phyloP scores from a whole-genome alignment of 2,329 filamentous ascomycete species.

The Acephala macrosclerotiorum region DNA sequence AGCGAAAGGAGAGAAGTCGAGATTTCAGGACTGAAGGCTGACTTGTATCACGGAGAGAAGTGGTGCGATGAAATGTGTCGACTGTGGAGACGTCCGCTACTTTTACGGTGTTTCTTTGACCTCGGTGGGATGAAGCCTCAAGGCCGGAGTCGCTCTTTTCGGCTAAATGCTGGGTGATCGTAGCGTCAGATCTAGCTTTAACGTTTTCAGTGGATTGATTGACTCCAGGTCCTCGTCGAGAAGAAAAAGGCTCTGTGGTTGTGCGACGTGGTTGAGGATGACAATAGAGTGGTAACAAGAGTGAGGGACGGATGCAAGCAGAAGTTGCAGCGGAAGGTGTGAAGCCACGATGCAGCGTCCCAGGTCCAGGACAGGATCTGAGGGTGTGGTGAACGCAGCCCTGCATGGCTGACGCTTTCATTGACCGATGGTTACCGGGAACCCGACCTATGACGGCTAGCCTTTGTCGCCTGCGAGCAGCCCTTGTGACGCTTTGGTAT shows the following conservation, averaged over 20 bases:
- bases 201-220: conserved; percentile 5
- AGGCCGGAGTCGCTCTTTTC: not conserved
- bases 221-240: not conserved
- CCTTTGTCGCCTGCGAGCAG: conserved; percentile 2
- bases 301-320: conserved; percentile 2
- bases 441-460: not conserved
- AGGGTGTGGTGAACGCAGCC: conserved; percentile 1
- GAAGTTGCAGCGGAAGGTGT: not conserved
- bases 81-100: conserved; percentile 2
- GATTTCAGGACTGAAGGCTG: not conserved
- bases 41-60: not conserved
- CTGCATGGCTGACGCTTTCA: conserved; percentile 9
- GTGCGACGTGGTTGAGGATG: not conserved
- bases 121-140: conserved; percentile 3
- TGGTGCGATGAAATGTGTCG: not conserved
- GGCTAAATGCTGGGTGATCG: conserved; percentile 1
- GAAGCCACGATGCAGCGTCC: not conserved
- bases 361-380: not conserved
- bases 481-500: not conserved
- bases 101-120: conserved; percentile 11
- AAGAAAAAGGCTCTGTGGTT: not conserved
- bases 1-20: not conserved
- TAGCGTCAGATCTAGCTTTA: conserved; percentile 5
- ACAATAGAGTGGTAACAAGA: conserved; percentile 3
- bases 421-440: not conserved